These are phyloP conservation scores for Coemansia sp. DNA, from an alignment of 192 early-diverging fungal species.

Conservation along the genomic window DNA sequence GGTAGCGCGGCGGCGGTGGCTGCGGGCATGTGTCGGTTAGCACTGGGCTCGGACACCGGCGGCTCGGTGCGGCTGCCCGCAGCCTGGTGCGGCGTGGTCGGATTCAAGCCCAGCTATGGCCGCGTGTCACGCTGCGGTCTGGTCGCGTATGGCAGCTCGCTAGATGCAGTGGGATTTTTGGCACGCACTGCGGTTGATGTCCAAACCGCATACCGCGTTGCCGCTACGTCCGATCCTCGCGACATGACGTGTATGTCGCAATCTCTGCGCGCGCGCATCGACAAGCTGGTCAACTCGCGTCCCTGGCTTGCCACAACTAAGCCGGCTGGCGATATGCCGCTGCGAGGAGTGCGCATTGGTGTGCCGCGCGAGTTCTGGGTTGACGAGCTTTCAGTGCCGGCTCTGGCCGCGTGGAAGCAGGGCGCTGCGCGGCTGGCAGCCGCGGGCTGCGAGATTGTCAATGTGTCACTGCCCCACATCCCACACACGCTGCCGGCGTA, in stretches of 20 bases:
- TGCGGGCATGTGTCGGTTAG: slow-evolving; percentile 69
- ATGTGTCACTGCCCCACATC: slow-evolving; percentile 69
- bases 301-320: slow-evolving; percentile 3
- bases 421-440: slow-evolving; percentile 55
- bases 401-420: slow-evolving; percentile 57
- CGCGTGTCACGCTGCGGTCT: slow-evolving; percentile 79
- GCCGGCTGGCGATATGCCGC: neutral
- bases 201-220: neutral
- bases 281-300: slow-evolving; percentile 1
- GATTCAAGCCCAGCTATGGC: slow-evolving; percentile 92
- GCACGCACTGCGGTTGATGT: slow-evolving; percentile 58
- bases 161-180: slow-evolving; percentile 87
- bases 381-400: slow-evolving; percentile 58
- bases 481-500: slow-evolving; percentile 74
- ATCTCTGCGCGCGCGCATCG: slow-evolving; percentile 35
- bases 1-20: slow-evolving; percentile 90
- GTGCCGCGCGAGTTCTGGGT: slow-evolving; percentile 72
- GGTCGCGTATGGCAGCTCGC: slow-evolving; percentile 77
- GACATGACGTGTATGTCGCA: slow-evolving; percentile 58
- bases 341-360: slow-evolving; percentile 58
- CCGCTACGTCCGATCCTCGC: slow-evolving; percentile 19
- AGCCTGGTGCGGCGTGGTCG: slow-evolving; percentile 87
- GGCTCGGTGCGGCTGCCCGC: slow-evolving; percentile 92
- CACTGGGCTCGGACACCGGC: slow-evolving; percentile 91
- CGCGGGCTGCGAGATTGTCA: slow-evolving; percentile 64